These are phyloP conservation scores for Dysphania ambrosioides DNA, from an alignment of 148 eudicot genomes.

Conservation along the genomic window DNA sequence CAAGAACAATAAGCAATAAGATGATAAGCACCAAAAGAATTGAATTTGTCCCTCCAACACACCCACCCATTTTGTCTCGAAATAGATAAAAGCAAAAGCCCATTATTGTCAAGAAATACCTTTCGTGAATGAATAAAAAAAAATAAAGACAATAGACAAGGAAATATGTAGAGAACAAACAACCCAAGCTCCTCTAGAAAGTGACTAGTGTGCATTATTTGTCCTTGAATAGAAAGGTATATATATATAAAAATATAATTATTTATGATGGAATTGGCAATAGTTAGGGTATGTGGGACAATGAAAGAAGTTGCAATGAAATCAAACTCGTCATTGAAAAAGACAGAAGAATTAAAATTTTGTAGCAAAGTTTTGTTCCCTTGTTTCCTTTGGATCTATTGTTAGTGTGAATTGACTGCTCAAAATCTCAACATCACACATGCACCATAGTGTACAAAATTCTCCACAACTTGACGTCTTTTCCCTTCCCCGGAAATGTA, in stretches of 20 bases:
- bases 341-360: conserved; percentile 8
- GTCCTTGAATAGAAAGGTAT: conserved; percentile 13
- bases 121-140: conserved; percentile 14
- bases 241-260: too few relatives aligned
- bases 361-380: neutral
- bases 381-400: too few relatives aligned
- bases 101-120: conserved; percentile 24
- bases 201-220: conserved; percentile 24
- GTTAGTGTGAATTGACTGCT: conserved; percentile 14
- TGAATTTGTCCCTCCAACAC: neutral
- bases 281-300: conserved; percentile 17
- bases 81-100: conserved; percentile 19
- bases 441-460: neutral
- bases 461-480: neutral
- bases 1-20: neutral
- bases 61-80: neutral
- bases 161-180: conserved; percentile 24
- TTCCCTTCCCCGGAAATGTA: too few relatives aligned
- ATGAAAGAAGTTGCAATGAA: conserved; percentile 15
- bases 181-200: conserved; percentile 14
- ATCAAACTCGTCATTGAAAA: conserved; percentile 22
- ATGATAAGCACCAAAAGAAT: neutral
- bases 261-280: conserved; percentile 19
- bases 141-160: conserved; percentile 17
- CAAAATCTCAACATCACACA: conserved; percentile 5